Conservation (phyloP, 768 basidiomycete genomes). For the Sporobolomyces pararoseus region DNA sequence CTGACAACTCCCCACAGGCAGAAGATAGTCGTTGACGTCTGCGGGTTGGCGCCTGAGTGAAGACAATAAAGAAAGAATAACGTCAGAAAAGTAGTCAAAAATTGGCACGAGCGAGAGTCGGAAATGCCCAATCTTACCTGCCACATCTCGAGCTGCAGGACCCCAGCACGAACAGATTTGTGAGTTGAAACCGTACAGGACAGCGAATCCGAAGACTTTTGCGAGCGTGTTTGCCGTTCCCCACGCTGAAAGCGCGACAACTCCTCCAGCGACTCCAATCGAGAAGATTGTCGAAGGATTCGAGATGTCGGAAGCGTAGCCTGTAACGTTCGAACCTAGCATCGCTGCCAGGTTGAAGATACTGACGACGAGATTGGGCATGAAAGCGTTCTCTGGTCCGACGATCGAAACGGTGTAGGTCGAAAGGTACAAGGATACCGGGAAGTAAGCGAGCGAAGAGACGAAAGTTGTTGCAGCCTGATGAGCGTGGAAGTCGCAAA, state of each 20-base stretch:
- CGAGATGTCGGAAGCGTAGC: constrained; percentile 8
- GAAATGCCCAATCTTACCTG: too few relatives aligned
- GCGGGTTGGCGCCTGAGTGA: constrained; percentile 11
- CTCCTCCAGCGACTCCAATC: constrained; percentile 5
- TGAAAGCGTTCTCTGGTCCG: constrained; percentile 2
- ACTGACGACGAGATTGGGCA: constrained; percentile 14
- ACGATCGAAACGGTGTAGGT: constrained; percentile 27
- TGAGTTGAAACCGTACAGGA: constrained; percentile 8
- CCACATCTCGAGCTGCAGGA: constrained; percentile 4
- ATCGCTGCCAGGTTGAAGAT: constrained; percentile 24
- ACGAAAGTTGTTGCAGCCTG: constrained; percentile 21
- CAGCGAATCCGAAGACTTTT: constrained; percentile 24
- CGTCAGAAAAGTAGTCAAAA: background rate
- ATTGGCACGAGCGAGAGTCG: background rate
- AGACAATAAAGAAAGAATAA: background rate
- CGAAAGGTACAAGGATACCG: constrained; percentile 34
- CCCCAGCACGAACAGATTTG: constrained; percentile 30
- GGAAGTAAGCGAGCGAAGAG: constrained; percentile 28
- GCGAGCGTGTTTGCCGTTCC: constrained; percentile 5
- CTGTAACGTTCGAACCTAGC: constrained; percentile 16
- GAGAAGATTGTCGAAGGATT: background rate
- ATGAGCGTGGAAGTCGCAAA: too few relatives aligned
- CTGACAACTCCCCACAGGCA: constrained; percentile 23
- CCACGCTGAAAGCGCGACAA: constrained; percentile 26
- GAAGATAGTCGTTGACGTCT: constrained; percentile 22